These are phyloP conservation scores for Xylariaceae sp. DNA, from an alignment of 2,329 filamentous ascomycete genomes.

Conservation along the genomic window DNA sequence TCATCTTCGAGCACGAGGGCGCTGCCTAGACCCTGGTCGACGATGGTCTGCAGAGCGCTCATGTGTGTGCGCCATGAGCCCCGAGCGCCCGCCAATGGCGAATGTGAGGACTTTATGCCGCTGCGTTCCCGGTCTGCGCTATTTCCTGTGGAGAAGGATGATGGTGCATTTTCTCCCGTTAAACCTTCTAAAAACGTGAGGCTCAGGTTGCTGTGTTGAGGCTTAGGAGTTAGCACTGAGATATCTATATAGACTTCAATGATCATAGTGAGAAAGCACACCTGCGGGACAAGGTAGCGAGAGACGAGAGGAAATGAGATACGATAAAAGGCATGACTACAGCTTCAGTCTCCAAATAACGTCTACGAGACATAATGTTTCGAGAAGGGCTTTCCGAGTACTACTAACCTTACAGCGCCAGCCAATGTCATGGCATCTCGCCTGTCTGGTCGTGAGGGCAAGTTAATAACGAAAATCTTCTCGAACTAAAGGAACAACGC, in stretches of 20 bases:
- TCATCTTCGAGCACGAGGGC: slow-evolving; percentile 64
- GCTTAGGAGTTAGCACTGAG: neutral
- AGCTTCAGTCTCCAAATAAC: neutral
- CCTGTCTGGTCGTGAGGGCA: slow-evolving; percentile 57
- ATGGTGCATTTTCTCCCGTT: slow-evolving; percentile 44
- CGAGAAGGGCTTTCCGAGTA: slow-evolving; percentile 52
- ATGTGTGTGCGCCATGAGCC: slow-evolving; percentile 51
- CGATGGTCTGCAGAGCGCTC: slow-evolving; percentile 47
- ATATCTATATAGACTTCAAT: too few relatives aligned
- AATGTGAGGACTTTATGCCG: neutral
- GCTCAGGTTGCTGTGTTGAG: slow-evolving; percentile 45
- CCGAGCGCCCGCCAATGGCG: slow-evolving; percentile 37
- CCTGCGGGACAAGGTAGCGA: too few relatives aligned
- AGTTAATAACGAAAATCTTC: slow-evolving; percentile 59
- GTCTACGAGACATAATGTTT: slow-evolving; percentile 50
- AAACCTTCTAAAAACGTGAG: slow-evolving; percentile 57
- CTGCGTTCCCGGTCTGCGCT: neutral
- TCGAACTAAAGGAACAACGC: slow-evolving; percentile 52
- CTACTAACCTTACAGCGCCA: slow-evolving; percentile 50
- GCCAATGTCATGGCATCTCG: slow-evolving; percentile 57
- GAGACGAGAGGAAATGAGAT: too few relatives aligned
- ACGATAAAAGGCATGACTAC: too few relatives aligned
- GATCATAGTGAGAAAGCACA: too few relatives aligned
- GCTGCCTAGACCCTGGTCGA: slow-evolving; percentile 53
- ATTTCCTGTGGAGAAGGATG: neutral